These are phyloP conservation scores for Vachellia collinsii DNA, from an alignment of 306 rosid genomes.

Conservation along the genomic window DNA sequence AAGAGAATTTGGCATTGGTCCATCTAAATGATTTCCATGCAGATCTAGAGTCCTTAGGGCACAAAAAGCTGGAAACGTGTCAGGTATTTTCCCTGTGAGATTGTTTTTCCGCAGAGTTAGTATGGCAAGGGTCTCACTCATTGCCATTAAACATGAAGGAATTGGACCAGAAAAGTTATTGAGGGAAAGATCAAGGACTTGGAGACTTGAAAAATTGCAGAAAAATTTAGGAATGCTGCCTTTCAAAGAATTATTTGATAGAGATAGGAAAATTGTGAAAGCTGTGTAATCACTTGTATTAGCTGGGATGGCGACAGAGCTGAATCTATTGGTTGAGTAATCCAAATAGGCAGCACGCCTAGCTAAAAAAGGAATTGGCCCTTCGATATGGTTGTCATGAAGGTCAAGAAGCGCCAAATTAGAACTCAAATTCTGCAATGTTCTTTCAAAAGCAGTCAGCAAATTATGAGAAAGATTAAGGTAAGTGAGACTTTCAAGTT, in stretches of 20 bases:
- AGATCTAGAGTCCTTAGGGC: conserved; percentile 46
- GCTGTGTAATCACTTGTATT: conserved; percentile 24
- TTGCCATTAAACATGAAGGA: conserved; percentile 39
- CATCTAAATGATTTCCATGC: conserved; percentile 33
- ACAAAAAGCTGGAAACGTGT: conserved; percentile 37
- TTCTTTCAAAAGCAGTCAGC: conserved; percentile 39
- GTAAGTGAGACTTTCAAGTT: conserved; percentile 13
- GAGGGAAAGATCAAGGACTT: conserved; percentile 55
- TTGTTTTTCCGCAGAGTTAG: conserved; percentile 43
- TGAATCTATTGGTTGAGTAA: conserved; percentile 48
- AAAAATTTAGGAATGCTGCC: conserved; percentile 42
- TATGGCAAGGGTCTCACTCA: conserved; percentile 35
- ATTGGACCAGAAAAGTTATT: conserved; percentile 44
- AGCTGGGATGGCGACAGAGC: conserved; percentile 20
- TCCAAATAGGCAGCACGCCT: conserved; percentile 22
- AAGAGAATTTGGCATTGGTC: conserved; percentile 54
- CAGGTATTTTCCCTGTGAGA: conserved; percentile 34
- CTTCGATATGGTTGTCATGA: conserved; percentile 46
- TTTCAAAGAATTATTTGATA: conserved; percentile 35
- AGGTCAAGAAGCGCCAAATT: conserved; percentile 39
- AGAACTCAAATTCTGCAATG: conserved; percentile 20
- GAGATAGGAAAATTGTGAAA: conserved; percentile 27
- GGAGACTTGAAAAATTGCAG: conserved; percentile 42
- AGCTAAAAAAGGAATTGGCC: conserved; percentile 36
- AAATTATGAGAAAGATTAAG: conserved; percentile 65